phyloP scores from a whole-genome alignment of 306 rosid species.

The Medicago ruthenica region DNA sequence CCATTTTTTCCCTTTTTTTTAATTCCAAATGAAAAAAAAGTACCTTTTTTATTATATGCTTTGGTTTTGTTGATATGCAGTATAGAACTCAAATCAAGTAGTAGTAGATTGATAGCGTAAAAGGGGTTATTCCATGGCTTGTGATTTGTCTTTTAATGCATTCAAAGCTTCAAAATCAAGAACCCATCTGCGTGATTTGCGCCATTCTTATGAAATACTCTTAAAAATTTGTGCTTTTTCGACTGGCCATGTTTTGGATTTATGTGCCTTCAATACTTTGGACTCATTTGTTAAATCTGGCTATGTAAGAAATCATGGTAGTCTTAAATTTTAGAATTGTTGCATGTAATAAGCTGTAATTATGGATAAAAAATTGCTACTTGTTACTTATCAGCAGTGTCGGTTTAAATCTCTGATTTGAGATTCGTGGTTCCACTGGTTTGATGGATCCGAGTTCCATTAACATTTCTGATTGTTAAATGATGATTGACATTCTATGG shows the following conservation, averaged over 20 bases:
- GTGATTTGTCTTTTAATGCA: background rate
- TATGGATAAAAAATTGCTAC: background rate
- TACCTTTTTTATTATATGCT: background rate
- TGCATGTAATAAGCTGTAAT: background rate
- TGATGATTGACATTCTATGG: background rate
- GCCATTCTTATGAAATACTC: background rate
- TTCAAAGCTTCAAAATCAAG: background rate
- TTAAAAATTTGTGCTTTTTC: background rate
- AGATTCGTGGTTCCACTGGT: conserved; percentile 15
- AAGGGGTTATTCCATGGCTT: background rate
- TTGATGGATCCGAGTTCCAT: conserved; percentile 22
- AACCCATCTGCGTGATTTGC: background rate
- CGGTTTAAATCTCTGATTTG: background rate
- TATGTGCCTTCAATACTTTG: background rate
- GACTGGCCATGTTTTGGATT: background rate
- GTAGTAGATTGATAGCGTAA: background rate
- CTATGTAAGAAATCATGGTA: background rate
- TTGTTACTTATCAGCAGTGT: background rate
- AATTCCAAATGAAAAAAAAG: background rate
- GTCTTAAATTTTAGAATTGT: background rate
- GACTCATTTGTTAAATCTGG: background rate
- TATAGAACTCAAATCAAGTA: background rate
- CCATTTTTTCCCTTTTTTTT: background rate
- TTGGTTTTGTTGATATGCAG: background rate
- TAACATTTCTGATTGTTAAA: background rate